Percentiles rank a stretch among this genome's conserved stretches.
Conservation (phyloP, 2,329 filamentous ascomycete genomes). For the Eurotiales sp. region DNA sequence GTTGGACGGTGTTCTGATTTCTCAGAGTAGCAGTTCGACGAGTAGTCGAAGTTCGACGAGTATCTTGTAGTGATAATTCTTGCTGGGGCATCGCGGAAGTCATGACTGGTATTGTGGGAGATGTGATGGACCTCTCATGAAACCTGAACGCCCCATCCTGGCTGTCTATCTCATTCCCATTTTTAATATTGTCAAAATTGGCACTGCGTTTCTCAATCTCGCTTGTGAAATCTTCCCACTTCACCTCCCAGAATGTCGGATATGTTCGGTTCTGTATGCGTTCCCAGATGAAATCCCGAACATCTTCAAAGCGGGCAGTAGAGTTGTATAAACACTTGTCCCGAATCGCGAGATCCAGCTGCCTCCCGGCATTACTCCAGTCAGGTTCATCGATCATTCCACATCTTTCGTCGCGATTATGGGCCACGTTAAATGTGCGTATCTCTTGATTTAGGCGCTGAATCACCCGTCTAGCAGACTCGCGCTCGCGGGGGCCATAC, state of each 20-base stretch:
- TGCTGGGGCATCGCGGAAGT: no score
- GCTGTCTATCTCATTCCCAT: no score
- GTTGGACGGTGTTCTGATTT: no score
- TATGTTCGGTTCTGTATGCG: not conserved
- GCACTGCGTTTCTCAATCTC: not conserved
- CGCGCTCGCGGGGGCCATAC: no score
- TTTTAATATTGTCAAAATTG: no score
- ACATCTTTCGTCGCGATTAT: not conserved
- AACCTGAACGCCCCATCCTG: no score
- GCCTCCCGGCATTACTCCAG: not conserved
- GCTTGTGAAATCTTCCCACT: not conserved
- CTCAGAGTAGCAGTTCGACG: no score
- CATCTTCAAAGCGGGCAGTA: not conserved
- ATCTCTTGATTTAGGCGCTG: not conserved
- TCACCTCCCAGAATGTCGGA: not conserved
- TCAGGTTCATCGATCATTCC: not conserved
- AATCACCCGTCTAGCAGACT: no score
- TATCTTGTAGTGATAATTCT: no score
- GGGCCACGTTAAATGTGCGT: not conserved
- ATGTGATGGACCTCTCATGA: no score
- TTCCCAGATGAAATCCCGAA: not conserved
- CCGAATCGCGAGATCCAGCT: not conserved
- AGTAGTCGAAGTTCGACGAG: no score
- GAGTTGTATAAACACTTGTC: not conserved
- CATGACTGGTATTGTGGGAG: no score